Conservation (phyloP, 148 eudicot species). For the Vaccinium macrocarpon region DNA sequence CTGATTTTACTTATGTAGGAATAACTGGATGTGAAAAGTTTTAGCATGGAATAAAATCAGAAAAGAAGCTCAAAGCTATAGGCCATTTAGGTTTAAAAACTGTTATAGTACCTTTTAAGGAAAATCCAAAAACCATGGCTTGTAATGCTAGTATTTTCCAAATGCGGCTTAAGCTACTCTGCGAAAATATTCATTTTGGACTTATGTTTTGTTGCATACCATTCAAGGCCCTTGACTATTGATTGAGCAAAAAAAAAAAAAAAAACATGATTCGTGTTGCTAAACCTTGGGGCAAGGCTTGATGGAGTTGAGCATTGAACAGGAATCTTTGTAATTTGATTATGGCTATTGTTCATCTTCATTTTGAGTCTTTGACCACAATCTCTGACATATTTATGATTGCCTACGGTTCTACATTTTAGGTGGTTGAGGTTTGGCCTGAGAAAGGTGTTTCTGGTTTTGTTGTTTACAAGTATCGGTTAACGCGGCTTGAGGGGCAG, state of each 20-base stretch:
- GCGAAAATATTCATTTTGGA: background rate
- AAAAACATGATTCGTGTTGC: background rate
- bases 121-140: background rate
- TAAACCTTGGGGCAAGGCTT: background rate
- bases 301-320: background rate
- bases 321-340: background rate
- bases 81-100: background rate
- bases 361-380: background rate
- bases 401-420: constrained; percentile 9
- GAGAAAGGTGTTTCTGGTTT: constrained; percentile 36
- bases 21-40: background rate
- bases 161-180: background rate
- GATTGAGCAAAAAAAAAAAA: background rate
- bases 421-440: constrained; percentile 29
- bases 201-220: background rate
- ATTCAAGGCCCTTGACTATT: background rate
- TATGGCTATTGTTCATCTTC: background rate
- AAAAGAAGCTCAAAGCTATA: background rate
- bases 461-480: constrained; percentile 32
- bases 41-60: background rate
- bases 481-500: constrained; percentile 31
- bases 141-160: background rate
- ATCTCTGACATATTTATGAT: background rate
- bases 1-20: background rate
- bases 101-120: background rate